Evolutionary conservation across 2,329 filamentous ascomycete genomes (phyloP), one percentile per base, ranked within the genome.

Genomic region (Blastomyces silverae): DNA sequence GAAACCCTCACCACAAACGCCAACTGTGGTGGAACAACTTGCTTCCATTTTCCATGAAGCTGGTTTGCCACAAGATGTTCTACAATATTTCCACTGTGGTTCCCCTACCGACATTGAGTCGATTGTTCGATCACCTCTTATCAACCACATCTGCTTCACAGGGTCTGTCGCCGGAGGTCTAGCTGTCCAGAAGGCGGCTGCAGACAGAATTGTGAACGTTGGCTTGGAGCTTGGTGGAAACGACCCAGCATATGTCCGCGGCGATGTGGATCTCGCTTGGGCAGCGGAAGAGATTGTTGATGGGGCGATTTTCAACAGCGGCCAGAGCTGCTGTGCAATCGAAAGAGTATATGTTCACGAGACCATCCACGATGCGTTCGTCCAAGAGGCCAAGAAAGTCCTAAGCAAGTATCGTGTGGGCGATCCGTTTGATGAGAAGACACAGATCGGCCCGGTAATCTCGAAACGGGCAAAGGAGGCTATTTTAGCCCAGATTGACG

Each of bases 241-340:
- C 75, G 93, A 97, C 74, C 91, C 93, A 4, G 93, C 93, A 31
- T 97, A 97, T 73, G 83, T 97, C 64, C 84, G 93, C 66, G 81
- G 81, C 7, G 93, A 97, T 72, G 91, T 96, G 1, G 92, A 97
- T 74, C 78, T 96, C 59, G 86, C 86, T 59, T 97, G 92, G 93
- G 92, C 89, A 0, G 93, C 93, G 0, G 92, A 90, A 70, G 92
- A 97, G 78, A 94, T 97, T 71, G 91, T 97, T 17, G 93, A 97
- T 71, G 93, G 93, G 25, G 88, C 92, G n/a, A 82, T 97, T 65
- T 97, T 97, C 83, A 97, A 97, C 80, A 96, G 92, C 62, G 93
- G 93, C n/a, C 93, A 97, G 81, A 96, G 91, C 75, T 97, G 93
- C 82, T 97, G 93, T 78, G 90, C 91, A 31, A 83, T 97, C 63